phyloP scores from a whole-genome alignment of 768 basidiomycete species.

The Boletales sp. region DNA sequence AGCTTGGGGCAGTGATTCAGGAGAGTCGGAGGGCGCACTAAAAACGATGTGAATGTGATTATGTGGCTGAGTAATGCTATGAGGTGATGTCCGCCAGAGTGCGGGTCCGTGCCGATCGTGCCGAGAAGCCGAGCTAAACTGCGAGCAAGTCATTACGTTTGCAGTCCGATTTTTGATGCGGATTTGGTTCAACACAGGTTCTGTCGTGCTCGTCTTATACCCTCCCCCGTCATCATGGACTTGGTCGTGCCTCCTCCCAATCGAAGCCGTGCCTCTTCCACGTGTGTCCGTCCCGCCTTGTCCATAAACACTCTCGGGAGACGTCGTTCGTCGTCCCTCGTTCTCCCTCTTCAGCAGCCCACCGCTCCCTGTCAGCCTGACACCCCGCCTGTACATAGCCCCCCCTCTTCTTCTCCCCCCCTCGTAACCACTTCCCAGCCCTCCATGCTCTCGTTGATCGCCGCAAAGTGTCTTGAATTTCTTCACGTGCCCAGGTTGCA shows the following conservation, averaged over 20 bases:
- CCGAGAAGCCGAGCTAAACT: conserved; percentile 19
- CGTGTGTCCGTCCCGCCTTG: conserved; percentile 50
- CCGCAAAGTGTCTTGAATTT: conserved; percentile 51
- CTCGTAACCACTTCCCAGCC: conserved; percentile 18
- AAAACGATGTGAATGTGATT: conserved; percentile 3
- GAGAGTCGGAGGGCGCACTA: conserved; percentile 80
- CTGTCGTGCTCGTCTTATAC: conserved; percentile 1
- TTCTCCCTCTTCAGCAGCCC: conserved; percentile 30
- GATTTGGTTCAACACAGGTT: conserved; percentile 4
- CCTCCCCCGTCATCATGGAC: conserved; percentile 20
- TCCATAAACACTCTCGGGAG: conserved; percentile 53
- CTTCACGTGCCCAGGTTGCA: conserved; percentile 45
- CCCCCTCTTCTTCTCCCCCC: conserved; percentile 10
- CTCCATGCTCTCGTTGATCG: conserved; percentile 50
- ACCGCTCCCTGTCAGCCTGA: conserved; percentile 4
- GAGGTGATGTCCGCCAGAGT: neutral
- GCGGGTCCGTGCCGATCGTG: neutral
- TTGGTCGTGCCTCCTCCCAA: conserved; percentile 38
- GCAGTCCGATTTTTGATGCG: conserved; percentile 19
- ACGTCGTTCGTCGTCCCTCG: conserved; percentile 48
- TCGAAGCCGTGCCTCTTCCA: conserved; percentile 58
- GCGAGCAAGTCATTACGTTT: conserved; percentile 17
- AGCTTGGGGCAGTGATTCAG: conserved; percentile 87
- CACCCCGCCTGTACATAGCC: neutral
- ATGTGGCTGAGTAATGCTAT: conserved; percentile 12